phyloP scores from a whole-genome alignment of 768 basidiomycete genomes.

The Kwoniella europaea region DNA sequence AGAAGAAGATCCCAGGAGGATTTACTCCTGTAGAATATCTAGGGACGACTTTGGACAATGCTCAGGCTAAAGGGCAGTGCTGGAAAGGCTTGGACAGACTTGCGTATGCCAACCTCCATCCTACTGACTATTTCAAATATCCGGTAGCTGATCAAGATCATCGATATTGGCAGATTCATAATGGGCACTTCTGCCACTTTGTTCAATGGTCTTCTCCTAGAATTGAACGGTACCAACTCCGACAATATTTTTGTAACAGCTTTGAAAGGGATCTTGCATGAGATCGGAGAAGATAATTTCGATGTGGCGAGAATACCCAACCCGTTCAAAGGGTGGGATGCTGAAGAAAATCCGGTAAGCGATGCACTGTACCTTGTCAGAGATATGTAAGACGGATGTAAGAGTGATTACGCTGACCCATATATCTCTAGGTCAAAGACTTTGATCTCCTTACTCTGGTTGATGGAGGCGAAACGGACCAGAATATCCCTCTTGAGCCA shows the following conservation, averaged over 20 bases:
- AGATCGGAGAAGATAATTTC: conserved; percentile 47
- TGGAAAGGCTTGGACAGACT: conserved; percentile 71
- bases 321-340: conserved; percentile 50
- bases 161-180: conserved; percentile 62
- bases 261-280: conserved; percentile 43
- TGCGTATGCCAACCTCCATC: conserved; percentile 56
- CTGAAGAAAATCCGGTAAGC: conserved; percentile 47
- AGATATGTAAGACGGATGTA: too few relatives aligned
- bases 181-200: conserved; percentile 69
- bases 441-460: conserved; percentile 52
- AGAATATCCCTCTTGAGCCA: conserved; percentile 71
- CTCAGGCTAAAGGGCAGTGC: conserved; percentile 67
- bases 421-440: conserved; percentile 2
- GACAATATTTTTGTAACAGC: conserved; percentile 31
- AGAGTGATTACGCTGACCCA: too few relatives aligned
- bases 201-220: conserved; percentile 53
- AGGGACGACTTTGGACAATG: conserved; percentile 70
- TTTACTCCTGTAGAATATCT: conserved; percentile 64
- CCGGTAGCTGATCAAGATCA: neutral
- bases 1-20: conserved; percentile 64
- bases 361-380: too few relatives aligned
- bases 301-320: conserved; percentile 58
- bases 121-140: too few relatives aligned
- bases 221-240: conserved; percentile 38
- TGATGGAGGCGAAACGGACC: conserved; percentile 56